A percentile compares a stretch with the other conserved stretches of the same genome.
Evolutionary conservation across 805 yeast genomes (phyloP).

Genomic region (Candida ficus): DNA sequence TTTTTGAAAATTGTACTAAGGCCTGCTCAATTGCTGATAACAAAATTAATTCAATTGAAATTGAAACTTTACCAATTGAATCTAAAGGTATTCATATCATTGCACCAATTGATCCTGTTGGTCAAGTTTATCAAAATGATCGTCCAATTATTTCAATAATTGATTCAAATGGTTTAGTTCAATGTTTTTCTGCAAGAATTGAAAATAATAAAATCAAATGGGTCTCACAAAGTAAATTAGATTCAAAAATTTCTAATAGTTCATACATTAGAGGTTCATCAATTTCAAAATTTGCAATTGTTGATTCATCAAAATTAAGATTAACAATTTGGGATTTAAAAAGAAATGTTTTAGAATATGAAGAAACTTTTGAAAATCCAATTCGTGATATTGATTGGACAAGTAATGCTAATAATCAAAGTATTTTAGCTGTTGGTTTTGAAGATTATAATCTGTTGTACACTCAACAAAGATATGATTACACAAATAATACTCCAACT

Average conservation of each 20-base stretch:
- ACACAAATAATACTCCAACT: conserved; percentile 73
- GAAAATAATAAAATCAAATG: conserved; percentile 38
- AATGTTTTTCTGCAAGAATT: conserved; percentile 41
- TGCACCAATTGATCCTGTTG: conserved; percentile 64
- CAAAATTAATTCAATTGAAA: conserved; percentile 26
- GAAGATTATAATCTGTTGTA: conserved; percentile 55
- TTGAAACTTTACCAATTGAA: conserved; percentile 35
- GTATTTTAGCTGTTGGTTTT: conserved; percentile 80
- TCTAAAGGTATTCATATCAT: conserved; percentile 37
- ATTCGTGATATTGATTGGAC: conserved; percentile 89
- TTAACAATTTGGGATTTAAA: conserved; percentile 79
- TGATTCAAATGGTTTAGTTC: conserved; percentile 43
- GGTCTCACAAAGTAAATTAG: conserved; percentile 44
- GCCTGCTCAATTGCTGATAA: conserved; percentile 36
- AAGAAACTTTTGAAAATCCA: conserved; percentile 32
- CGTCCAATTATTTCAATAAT: conserved; percentile 52
- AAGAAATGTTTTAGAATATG: conserved; percentile 62
- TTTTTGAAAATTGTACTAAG: conserved; percentile 35
- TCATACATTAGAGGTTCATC: conserved; percentile 68
- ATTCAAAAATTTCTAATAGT: conserved; percentile 51
- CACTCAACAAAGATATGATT: conserved; percentile 83
- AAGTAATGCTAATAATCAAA: conserved; percentile 55
- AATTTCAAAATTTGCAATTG: conserved; percentile 68
- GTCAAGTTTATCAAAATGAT: conserved; percentile 28
- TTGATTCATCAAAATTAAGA: conserved; percentile 44